Evolutionary conservation across 1,284 basidiomycete genomes (phyloP).

Genomic region (Pseudozyma thailandica): DNA sequence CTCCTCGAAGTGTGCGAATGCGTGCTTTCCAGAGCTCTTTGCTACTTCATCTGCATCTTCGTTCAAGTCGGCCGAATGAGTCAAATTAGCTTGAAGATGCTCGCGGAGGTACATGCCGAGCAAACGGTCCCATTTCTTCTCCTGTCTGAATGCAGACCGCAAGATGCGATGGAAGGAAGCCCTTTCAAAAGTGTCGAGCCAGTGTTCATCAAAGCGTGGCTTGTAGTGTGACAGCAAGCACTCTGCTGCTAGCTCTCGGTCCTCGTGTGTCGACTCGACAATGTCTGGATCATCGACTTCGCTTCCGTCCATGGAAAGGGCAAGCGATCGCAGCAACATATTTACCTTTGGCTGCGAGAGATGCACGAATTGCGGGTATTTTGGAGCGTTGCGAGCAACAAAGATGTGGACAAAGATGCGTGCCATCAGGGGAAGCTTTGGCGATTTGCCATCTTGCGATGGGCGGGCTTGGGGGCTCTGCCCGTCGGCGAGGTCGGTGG

Average conservation of each 20-base stretch:
- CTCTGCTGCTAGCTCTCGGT: constrained; percentile 93
- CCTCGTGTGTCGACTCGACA: constrained; percentile 77
- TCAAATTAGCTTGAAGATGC: constrained; percentile 14
- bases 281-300: constrained; percentile 7
- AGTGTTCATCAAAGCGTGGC: constrained; percentile 78
- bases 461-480: background rate
- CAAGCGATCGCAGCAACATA: constrained; percentile 80
- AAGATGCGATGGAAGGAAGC: constrained; percentile 93
- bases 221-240: constrained; percentile 92
- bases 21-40: constrained; percentile 11
- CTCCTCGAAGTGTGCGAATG: constrained; percentile 46
- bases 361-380: constrained; percentile 89
- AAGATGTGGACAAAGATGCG: constrained; percentile 90
- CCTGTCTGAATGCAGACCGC: constrained; percentile 80
- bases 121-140: constrained; percentile 77
- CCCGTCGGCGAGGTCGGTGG: background rate
- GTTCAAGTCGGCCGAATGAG: background rate
- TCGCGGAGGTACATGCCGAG: constrained; percentile 33
- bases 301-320: constrained; percentile 78
- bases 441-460: background rate
- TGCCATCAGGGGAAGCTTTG: constrained; percentile 24
- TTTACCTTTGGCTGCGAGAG: constrained; percentile 78
- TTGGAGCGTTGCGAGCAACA: constrained; percentile 93
- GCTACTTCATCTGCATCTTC: constrained; percentile 1
- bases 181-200: constrained; percentile 78